Percentiles rank a stretch among this genome's conserved stretches.
Conservation (phyloP, 1,139 yeast genomes). For the Yamadazyma oceani region DNA sequence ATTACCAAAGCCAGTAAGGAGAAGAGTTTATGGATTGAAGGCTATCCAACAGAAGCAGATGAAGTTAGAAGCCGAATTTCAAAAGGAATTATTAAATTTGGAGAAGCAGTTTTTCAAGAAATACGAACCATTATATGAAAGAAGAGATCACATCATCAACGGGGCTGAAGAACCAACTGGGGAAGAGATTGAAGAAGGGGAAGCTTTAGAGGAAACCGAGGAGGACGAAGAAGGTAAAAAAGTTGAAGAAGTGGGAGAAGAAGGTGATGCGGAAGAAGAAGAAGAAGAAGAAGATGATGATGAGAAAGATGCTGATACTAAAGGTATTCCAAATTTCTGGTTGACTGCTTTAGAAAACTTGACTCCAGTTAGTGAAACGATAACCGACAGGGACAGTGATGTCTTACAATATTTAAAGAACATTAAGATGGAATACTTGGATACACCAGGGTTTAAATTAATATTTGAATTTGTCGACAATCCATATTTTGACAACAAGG, state of each 20-base stretch:
- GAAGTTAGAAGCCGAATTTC: slow-evolving; percentile 86
- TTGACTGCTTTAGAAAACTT: slow-evolving; percentile 90
- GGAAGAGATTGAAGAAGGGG: slow-evolving; percentile 78
- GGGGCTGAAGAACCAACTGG: slow-evolving; percentile 78
- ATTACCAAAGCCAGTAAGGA: slow-evolving; percentile 73
- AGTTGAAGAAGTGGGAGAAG: slow-evolving; percentile 29
- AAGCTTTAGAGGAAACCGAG: slow-evolving; percentile 57
- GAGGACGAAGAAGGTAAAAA: slow-evolving; percentile 38
- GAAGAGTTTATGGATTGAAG: slow-evolving; percentile 80
- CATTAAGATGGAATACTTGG: slow-evolving; percentile 78
- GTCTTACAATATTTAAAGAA: slow-evolving; percentile 70
- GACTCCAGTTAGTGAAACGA: slow-evolving; percentile 77
- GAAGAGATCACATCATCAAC: slow-evolving; percentile 68
- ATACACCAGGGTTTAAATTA: slow-evolving; percentile 86
- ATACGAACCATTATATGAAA: slow-evolving; percentile 75
- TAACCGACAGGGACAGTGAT: slow-evolving; percentile 88
- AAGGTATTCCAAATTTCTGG: slow-evolving; percentile 96
- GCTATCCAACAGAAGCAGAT: slow-evolving; percentile 81
- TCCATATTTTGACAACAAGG: slow-evolving; percentile 72
- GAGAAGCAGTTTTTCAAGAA: slow-evolving; percentile 77
- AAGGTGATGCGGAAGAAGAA: slow-evolving; percentile 41
- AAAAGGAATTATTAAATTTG: slow-evolving; percentile 80
- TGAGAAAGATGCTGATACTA: slow-evolving; percentile 40
- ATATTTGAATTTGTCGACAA: slow-evolving; percentile 79
- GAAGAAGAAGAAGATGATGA: slow-evolving; percentile 46